A percentile compares a stretch with the other conserved stretches of the same genome.
phyloP scores from a whole-genome alignment of 176 grass and related monocot genomes.

The Urochloa ruziziensis region DNA sequence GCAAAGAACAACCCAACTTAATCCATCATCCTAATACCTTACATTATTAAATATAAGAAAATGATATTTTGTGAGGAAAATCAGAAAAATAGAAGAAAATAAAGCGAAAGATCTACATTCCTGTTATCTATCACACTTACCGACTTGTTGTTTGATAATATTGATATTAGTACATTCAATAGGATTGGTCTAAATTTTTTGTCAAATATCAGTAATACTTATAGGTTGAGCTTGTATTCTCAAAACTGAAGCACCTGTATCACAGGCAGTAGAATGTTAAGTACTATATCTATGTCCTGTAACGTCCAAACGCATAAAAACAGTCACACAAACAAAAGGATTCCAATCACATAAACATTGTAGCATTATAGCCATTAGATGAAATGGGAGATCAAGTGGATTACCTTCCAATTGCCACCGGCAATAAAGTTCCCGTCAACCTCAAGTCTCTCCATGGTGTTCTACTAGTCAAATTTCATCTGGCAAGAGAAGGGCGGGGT shows the following conservation, averaged over 20 bases:
- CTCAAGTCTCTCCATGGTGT: constrained; percentile 57
- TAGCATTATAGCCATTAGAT: neutral
- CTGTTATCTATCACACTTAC: neutral
- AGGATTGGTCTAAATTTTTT: neutral
- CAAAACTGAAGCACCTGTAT: neutral
- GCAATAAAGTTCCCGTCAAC: constrained; percentile 46
- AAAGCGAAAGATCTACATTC: neutral
- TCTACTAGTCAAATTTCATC: constrained; percentile 58
- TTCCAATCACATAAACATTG: neutral
- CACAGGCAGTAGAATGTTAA: neutral
- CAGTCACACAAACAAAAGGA: constrained; percentile 4
- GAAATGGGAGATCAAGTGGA: constrained; percentile 1
- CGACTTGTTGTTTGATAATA: neutral
- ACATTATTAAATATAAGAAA: neutral
- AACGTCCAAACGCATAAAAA: neutral
- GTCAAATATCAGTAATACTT: neutral
- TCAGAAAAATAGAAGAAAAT: neutral
- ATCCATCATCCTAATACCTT: constrained; percentile 8
- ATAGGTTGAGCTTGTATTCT: neutral
- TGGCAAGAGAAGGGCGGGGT: neutral
- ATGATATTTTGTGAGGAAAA: neutral
- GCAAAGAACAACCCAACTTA: constrained; percentile 28
- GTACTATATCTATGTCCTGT: neutral
- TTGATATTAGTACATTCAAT: neutral
- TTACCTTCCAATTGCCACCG: constrained; percentile 71